Conservation (phyloP, 169 alveolate genomes). For the Amoebophrya sp. region DNA sequence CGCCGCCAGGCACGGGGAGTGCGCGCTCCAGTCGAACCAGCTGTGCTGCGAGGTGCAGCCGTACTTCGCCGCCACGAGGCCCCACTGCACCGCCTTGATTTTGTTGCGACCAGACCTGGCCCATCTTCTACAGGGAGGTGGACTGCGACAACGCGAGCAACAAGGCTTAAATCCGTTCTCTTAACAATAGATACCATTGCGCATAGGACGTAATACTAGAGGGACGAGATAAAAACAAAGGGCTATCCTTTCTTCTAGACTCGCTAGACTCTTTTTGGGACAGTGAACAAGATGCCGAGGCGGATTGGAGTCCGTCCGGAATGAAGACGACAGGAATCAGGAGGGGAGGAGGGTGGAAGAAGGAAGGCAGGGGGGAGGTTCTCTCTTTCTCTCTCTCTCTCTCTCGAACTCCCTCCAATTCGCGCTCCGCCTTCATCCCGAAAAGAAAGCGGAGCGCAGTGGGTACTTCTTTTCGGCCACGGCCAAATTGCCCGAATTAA, state of each 20-base stretch:
- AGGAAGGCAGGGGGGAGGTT: no score
- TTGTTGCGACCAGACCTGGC: no score
- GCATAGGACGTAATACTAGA: no score
- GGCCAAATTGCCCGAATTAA: not conserved
- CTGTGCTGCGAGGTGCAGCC: not conserved
- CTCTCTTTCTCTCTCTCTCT: not conserved
- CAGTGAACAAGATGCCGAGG: no score
- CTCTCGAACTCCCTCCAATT: not conserved
- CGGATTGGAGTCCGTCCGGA: no score
- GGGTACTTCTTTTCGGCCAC: not conserved
- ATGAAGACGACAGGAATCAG: no score
- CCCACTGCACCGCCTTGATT: no score
- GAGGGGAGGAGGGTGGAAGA: no score
- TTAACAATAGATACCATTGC: not conserved
- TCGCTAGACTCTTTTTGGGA: no score
- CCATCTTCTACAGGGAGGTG: no score
- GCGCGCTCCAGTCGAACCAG: not conserved
- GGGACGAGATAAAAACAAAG: no score
- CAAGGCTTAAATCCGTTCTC: not conserved
- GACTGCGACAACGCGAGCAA: not conserved
- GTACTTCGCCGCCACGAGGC: not conserved
- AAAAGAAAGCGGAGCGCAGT: not conserved
- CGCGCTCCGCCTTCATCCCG: not conserved
- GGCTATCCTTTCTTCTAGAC: not conserved
- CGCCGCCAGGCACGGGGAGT: not conserved